Evolutionary conservation across 257 asterid genomes (phyloP), one percentile per base, ranked within the genome.

Genomic region (Nyctanthes arbortristis): DNA sequence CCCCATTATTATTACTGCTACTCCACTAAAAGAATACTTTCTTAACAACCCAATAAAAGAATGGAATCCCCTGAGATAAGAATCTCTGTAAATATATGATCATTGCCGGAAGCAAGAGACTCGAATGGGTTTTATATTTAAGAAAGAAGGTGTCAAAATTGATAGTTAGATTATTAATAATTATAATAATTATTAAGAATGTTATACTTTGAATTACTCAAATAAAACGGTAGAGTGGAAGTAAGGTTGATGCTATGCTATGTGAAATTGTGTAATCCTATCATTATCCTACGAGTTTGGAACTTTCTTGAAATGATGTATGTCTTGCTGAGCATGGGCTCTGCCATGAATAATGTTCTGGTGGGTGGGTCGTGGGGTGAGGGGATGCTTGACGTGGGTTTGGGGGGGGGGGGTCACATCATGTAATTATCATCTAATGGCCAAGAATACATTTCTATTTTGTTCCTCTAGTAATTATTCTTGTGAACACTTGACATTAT

Each of bases 1-100:
- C 67, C 98, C 98, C 98, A 91, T 91, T 76, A 75, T 12, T 30
- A 30, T n/a, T 29, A 40, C 56, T 25, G 64, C 24, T 49, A 20
- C 13, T 20, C 8, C 9, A 49, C 28, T 49, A 20, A 49, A 49
- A 49, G 18, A n/a, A 49, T 49, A 18, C 14, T 20, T 49, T 49
- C 58, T 49, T 24, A 22, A 27, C 28, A 49, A 49, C 58, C 58
- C 28, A 49, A 49, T 22, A 49, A 27, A 35, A 69, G 34, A 85
- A 67, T 56, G 65, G 73, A 66, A 72, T 71, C 58, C 58, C 22
- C 80, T 80, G 37, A 20, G 35, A 20, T 5, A 54, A 60, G 87
- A 79, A 81, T 79, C 75, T 64, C 34, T 49, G 43, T 40, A 9
- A 35, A 34, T 20, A 74, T 82, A 75, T 72, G 58, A 49, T 37